Evolutionary conservation across 2,329 filamentous ascomycete species (phyloP), one percentile per base, ranked within the genome.

Genomic region (Aspergillus ochraceoroseus): DNA sequence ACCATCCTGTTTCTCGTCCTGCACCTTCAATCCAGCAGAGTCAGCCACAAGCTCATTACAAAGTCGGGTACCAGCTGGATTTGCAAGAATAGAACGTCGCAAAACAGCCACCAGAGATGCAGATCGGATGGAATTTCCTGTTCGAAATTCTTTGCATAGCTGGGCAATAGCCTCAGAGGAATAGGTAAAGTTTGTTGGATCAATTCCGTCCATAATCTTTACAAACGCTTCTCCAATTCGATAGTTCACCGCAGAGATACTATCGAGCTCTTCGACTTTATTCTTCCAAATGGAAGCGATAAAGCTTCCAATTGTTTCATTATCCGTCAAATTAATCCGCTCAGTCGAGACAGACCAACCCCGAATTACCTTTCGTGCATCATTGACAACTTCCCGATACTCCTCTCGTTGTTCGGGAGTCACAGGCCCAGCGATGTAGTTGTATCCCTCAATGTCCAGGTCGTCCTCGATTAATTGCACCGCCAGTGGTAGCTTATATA

Each of bases 41-140:
- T 78, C 74, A 9, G 77, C 74, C 32, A 82, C 64, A 20, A 82
- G 55, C 53, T 81, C 77, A 52, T 80, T 82, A 54, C 74, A 79
- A 37, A 77, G 61, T 43, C 72, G 66, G 41, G 68, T 69, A 23
- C 75, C 70, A 5, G 68, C 58, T 26, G 70, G 67, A 12, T 67
- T 71, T 4, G 66, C 63, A 1, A 71, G 58, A 4, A 80, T 62
- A 2, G 70, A 66, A 15, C 72, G 68, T 29, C 69, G 69, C 44
- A 73, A 67, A 2, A 71, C 69, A 28, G 66, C 63, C 20, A 81
- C 50, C 46, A 69, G 68, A 2, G 72, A 68, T 22, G 71, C 58
- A 1, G 74, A 64, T 6, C 66, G 58, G 15, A 80, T 63, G 1
- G 64, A 48, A 44, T 75, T 70, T 41, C 65, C 57, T 11, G 58